Conservation (phyloP, 2,329 filamentous ascomycete species). For the Colletotrichum liaoningense region DNA sequence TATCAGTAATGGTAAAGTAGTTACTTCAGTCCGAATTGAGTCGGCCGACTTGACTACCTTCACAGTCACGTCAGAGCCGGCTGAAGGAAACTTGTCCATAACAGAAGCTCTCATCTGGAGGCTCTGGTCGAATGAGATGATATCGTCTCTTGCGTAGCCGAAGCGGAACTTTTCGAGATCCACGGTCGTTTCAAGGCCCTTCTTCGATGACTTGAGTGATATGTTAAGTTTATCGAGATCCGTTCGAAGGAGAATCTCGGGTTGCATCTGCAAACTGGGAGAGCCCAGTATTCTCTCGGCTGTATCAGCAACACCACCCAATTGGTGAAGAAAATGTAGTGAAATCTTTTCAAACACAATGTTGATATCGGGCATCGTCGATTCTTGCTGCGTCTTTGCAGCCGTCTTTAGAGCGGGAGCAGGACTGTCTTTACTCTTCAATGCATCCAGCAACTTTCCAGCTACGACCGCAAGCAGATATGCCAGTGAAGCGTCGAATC, state of each 20-base stretch:
- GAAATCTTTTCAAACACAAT: slow-evolving; percentile 62
- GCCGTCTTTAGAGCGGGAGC: slow-evolving; percentile 30
- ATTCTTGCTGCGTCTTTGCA: slow-evolving; percentile 20
- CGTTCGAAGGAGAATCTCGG: slow-evolving; percentile 65
- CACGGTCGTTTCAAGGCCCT: slow-evolving; percentile 50
- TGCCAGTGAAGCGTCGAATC: slow-evolving; percentile 68
- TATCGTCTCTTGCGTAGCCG: slow-evolving; percentile 71
- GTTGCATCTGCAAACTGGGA: slow-evolving; percentile 52
- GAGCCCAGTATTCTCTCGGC: slow-evolving; percentile 58
- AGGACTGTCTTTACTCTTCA: slow-evolving; percentile 46
- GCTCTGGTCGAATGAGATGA: slow-evolving; percentile 71
- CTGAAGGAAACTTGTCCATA: slow-evolving; percentile 66
- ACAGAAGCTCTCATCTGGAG: slow-evolving; percentile 70
- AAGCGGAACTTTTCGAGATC: slow-evolving; percentile 69
- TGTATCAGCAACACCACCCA: slow-evolving; percentile 64
- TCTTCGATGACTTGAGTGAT: slow-evolving; percentile 42
- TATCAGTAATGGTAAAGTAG: slow-evolving; percentile 81
- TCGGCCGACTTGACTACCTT: slow-evolving; percentile 60
- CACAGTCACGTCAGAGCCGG: slow-evolving; percentile 68
- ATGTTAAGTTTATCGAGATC: slow-evolving; percentile 58
- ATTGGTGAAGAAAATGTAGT: slow-evolving; percentile 65
- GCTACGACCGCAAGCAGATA: slow-evolving; percentile 65
- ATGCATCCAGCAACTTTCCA: slow-evolving; percentile 59
- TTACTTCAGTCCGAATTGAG: slow-evolving; percentile 69
- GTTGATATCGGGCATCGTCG: slow-evolving; percentile 52